Evolutionary conservation across 108 stramenopile genomes (phyloP).

Genomic region (Epipyxis sp.): DNA sequence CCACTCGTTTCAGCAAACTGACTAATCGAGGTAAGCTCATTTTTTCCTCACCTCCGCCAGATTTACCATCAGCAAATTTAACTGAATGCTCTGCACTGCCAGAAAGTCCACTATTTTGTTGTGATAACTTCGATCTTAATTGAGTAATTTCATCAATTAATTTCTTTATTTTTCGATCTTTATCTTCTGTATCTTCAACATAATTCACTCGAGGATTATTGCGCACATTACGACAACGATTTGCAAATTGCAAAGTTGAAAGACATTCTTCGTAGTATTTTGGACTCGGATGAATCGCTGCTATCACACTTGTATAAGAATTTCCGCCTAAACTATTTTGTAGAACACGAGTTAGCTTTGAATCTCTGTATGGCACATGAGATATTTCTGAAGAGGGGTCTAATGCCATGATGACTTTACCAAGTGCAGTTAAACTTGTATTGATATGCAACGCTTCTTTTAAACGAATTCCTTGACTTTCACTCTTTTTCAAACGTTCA

Average conservation of each 20-base stretch:
- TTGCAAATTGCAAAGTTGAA: conserved; percentile 95
- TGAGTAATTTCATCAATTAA: background rate
- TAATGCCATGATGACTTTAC: conserved; percentile 50
- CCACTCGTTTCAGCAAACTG: background rate
- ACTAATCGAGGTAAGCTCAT: conserved; percentile 3
- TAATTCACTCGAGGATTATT: conserved; percentile 54
- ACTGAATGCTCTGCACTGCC: too few relatives aligned
- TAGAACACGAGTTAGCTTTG: conserved; percentile 86
- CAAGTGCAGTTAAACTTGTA: conserved; percentile 58
- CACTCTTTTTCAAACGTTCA: conserved; percentile 78
- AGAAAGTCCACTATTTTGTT: background rate
- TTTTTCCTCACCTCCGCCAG: background rate
- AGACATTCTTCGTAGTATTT: conserved; percentile 86
- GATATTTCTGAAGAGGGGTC: conserved; percentile 26
- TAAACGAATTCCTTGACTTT: conserved; percentile 60
- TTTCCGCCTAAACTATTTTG: conserved; percentile 94
- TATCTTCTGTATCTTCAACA: conserved; percentile 27
- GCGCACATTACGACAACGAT: conserved; percentile 53
- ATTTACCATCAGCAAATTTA: too few relatives aligned
- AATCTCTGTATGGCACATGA: conserved; percentile 89
- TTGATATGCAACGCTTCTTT: conserved; percentile 61
- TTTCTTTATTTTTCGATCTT: background rate
- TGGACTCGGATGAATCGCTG: conserved; percentile 80
- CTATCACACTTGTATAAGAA: conserved; percentile 90
- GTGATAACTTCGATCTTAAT: background rate